Percentiles rank a stretch among this genome's conserved stretches.
Conservation (phyloP, 2,329 filamentous ascomycete species). For the Neonectria punicea region DNA sequence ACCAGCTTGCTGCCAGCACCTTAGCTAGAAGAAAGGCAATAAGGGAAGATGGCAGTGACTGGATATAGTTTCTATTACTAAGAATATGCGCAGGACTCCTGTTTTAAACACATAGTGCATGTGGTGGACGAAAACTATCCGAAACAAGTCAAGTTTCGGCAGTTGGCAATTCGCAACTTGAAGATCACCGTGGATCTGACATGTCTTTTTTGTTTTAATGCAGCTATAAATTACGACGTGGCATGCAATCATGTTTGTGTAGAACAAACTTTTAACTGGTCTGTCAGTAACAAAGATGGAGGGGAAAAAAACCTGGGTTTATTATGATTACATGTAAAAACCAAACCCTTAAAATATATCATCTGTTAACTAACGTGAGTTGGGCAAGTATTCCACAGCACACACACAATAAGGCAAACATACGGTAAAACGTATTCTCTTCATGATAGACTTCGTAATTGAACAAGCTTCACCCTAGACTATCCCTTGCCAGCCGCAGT, state of each 20-base stretch:
- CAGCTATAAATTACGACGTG: too few species aligned
- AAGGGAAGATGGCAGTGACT: not conserved
- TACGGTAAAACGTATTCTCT: not conserved
- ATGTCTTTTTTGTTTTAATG: accelerated
- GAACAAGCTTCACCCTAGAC: not conserved
- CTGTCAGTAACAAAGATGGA: too few species aligned
- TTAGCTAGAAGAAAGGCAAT: not conserved
- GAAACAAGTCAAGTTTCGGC: not conserved
- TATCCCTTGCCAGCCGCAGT: not conserved
- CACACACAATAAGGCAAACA: not conserved
- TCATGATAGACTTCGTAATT: not conserved
- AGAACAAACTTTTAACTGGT: too few species aligned
- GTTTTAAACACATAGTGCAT: not conserved
- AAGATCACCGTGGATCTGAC: too few species aligned
- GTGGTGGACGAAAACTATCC: not conserved
- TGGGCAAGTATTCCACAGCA: not conserved
- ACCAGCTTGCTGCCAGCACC: not conserved
- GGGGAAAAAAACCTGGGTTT: too few species aligned
- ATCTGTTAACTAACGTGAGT: too few species aligned
- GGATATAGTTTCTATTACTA: not conserved
- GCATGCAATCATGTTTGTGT: not conserved
- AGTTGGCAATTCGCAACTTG: not conserved
- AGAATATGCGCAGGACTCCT: too few species aligned
- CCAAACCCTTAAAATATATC: too few species aligned
- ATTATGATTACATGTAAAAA: too few species aligned